Evolutionary conservation across 345 rosid genomes (phyloP), one percentile per base, ranked within the genome.

Genomic region (Eucalyptus microcorys): DNA sequence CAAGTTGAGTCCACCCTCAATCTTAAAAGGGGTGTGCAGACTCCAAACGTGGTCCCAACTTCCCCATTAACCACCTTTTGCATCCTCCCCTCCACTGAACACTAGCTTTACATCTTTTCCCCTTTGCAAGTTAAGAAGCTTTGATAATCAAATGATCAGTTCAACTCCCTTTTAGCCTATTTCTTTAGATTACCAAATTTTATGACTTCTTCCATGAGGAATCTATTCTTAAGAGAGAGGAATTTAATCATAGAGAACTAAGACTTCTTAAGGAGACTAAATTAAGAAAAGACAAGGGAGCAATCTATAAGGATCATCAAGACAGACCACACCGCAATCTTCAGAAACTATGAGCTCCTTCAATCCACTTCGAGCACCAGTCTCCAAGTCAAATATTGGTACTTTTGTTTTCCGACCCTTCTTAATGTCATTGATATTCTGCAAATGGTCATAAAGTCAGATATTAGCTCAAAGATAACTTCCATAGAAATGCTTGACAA

Each of bases 301-400:
- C n/a, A 87, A 79, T 48, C 61, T 55, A 79, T 5, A 87, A 88
- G 57, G 89, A 89, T 55, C 30, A 37, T 42, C 88, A 87, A 76
- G 88, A 95, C 95, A 88, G 81, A 98, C 99, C 96, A 98, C 99
- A 24, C 99, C 98, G 79, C 99, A 98, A 87, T 98, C 99, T 90
- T 97, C 99, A 92, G 99, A 93, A 92, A 98, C 96, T 93, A 93
- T 96, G 87, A 98, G 97, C 88, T 97, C 99, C 94, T 96, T 98
- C 88, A 96, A 96, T 87, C 98, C 96, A 89, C 94, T 96, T 86
- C 98, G 95, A 90, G 97, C 93, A 89, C 97, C 98, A 93, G 95
- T 93, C 94, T 95, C 99, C 97, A 97, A 92, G 92, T 98, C 95
- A 90, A 97, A 96, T 88, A 96, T 57, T 86, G 99, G 99, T 80